phyloP scores from a whole-genome alignment of 768 basidiomycete genomes.

The Hypholoma sublateritium region DNA sequence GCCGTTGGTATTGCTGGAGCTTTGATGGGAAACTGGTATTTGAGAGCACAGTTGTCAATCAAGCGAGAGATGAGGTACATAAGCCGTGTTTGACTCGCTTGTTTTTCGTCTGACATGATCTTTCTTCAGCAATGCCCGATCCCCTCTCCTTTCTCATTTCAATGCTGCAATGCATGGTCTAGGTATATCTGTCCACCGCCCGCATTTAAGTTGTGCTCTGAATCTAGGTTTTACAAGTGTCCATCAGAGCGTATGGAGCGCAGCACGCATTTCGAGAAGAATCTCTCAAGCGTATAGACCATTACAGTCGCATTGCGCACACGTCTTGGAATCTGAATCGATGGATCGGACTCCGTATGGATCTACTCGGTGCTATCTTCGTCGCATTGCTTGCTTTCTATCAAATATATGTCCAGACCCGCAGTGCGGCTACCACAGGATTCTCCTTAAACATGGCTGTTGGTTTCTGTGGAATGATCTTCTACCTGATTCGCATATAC shows the following conservation, averaged over 20 bases:
- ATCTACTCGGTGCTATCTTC: slow-evolving; percentile 57
- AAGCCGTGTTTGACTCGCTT: background rate
- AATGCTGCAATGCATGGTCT: slow-evolving; percentile 50
- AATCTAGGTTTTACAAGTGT: slow-evolving; percentile 24
- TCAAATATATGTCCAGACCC: slow-evolving; percentile 44
- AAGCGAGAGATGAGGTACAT: slow-evolving; percentile 42
- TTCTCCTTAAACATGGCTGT: slow-evolving; percentile 62
- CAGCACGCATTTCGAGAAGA: slow-evolving; percentile 45
- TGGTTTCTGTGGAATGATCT: slow-evolving; percentile 53
- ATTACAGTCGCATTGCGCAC: slow-evolving; percentile 44
- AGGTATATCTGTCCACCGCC: slow-evolving; percentile 25
- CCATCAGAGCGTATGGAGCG: slow-evolving; percentile 66
- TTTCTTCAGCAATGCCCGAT: slow-evolving; percentile 17
- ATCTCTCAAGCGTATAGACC: slow-evolving; percentile 50
- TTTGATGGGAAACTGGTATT: slow-evolving; percentile 39
- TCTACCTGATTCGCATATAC: slow-evolving; percentile 44
- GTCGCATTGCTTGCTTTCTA: slow-evolving; percentile 50
- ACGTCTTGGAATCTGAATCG: slow-evolving; percentile 50
- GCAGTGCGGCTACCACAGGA: slow-evolving; percentile 43
- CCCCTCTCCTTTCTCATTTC: slow-evolving; percentile 20
- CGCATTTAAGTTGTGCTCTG: background rate
- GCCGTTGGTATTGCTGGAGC: slow-evolving; percentile 41
- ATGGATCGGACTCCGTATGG: slow-evolving; percentile 50
- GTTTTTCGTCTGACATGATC: background rate
- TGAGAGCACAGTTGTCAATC: slow-evolving; percentile 41